Evolutionary conservation across 495 filamentous ascomycete genomes (phyloP).

Genomic region (Collariella sp.): DNA sequence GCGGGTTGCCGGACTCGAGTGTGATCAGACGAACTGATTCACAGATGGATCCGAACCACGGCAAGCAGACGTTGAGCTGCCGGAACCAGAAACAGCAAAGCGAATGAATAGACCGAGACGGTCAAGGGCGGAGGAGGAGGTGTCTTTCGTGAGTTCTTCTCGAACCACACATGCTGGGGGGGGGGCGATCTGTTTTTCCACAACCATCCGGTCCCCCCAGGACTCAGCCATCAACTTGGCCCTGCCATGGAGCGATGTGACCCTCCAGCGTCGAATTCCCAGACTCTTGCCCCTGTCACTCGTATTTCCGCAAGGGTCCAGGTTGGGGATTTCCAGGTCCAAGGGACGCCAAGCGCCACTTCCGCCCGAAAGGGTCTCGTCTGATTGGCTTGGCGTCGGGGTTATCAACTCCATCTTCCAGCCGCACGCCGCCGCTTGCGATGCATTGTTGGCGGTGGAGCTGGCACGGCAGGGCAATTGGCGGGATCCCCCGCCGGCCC

Average conservation of each 20-base stretch:
- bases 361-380: not conserved
- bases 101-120: not conserved
- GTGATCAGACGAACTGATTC: not conserved
- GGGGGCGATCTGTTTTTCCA: conserved; percentile 2
- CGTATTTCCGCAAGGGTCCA: conserved; percentile 5
- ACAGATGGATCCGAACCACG: not conserved
- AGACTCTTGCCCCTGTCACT: not conserved
- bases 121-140: not conserved
- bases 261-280: not conserved
- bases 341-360: not conserved
- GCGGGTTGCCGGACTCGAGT: not conserved
- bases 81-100: not conserved
- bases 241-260: not conserved
- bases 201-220: not conserved
- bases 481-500: not conserved
- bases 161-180: not conserved
- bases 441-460: not conserved
- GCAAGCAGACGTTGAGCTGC: not conserved
- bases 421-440: conserved; percentile 1
- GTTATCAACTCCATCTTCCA: conserved; percentile 4
- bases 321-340: not conserved
- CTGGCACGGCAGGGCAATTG: not conserved
- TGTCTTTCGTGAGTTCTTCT: not conserved
- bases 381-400: not conserved
- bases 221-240: not conserved